phyloP scores from a whole-genome alignment of 2,329 filamentous ascomycete species.

The Xylaria sp. region DNA sequence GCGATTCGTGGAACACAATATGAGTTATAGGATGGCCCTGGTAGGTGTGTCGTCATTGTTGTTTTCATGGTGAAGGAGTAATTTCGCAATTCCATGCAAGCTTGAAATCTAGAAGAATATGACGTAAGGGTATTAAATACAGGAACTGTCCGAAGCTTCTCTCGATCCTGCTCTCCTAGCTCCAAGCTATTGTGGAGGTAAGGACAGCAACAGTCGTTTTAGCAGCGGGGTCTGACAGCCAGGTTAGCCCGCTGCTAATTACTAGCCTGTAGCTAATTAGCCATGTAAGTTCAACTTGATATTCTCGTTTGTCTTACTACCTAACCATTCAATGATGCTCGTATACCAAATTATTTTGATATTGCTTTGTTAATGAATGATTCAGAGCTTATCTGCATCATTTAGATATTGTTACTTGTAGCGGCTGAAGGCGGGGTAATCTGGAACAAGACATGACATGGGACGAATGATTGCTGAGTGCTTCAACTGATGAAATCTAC shows the following conservation, averaged over 20 bases:
- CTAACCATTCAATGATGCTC: background rate
- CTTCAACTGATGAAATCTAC: no score
- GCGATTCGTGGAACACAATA: background rate
- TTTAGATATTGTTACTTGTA: no score
- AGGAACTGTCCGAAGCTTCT: background rate
- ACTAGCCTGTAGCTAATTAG: background rate
- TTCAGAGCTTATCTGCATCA: no score
- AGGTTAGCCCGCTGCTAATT: background rate
- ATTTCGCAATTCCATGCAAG: background rate
- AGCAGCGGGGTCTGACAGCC: background rate
- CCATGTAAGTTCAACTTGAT: background rate
- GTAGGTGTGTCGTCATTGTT: slow-evolving; percentile 3
- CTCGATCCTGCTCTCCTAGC: background rate
- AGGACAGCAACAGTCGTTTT: background rate
- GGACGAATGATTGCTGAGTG: no score
- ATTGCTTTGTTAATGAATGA: background rate
- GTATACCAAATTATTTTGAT: background rate
- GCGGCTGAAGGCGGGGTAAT: no score
- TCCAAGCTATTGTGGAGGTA: background rate
- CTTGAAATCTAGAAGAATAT: background rate
- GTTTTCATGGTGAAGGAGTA: background rate
- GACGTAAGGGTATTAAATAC: slow-evolving; percentile 9
- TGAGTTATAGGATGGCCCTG: background rate
- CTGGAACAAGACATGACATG: no score
- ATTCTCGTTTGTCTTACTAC: background rate